Evolutionary conservation across 768 basidiomycete species (phyloP), one percentile per base, ranked within the genome.

Genomic region (Kwoniella sp.): DNA sequence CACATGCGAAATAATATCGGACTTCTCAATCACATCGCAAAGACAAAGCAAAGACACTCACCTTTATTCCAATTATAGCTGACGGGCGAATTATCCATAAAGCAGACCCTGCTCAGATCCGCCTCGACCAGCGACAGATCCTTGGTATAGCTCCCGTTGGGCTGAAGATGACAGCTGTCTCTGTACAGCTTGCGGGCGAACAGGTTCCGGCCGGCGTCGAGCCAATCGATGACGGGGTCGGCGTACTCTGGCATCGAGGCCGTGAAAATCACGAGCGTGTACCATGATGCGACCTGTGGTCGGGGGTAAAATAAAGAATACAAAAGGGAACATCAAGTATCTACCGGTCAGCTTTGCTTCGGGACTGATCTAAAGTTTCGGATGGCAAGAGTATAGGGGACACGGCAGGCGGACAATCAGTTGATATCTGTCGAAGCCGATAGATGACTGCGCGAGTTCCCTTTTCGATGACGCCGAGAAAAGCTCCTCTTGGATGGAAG

Each of bases 221-320:
- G 83, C 96, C 96, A 99, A 82, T 99, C 96, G 71, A 99, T 99
- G 29, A 99, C 94, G 0, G 96, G 96, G 83, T 99, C 96, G 67
- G 96, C 96, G 80, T 99, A 99, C 82, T 99, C 96, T 76, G 93
- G 90, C 91, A 99, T 92, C 9, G 95, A 97, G 7, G 96, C 96
- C 31, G 96, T 99, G 82, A 95, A 99, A 69, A 99, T 93, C 58
- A 99, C 93, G 65, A 99, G 86, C 1, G 94, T 98, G 82, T 99
- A 99, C 96, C 96, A 99, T 26, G 89, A 85, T 30, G 96, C 94
- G 45, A 97, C 95, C 94, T 98, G 20, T 2, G 17, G 5, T 22
- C 26, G 31, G 26, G 9, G 17, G 4, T 37, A 3, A 41, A 37
- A 45, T 17, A 45, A 57, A n/a, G 26, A 30, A 55, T 31, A 2